Evolutionary conservation across 1,284 basidiomycete genomes (phyloP), one percentile per base, ranked within the genome.

Genomic region (Phenoliferia sp.): DNA sequence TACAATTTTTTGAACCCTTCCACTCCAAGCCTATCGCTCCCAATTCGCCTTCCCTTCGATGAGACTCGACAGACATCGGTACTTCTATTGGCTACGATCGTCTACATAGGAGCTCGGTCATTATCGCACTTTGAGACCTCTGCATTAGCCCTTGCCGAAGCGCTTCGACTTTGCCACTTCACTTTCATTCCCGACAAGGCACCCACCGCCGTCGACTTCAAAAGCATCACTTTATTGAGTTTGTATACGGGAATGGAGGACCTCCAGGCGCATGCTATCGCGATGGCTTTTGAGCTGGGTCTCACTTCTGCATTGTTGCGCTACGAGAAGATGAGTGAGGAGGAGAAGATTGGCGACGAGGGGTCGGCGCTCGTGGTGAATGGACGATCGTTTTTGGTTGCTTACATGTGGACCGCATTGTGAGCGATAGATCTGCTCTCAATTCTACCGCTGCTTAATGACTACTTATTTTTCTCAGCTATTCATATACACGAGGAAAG

Each of bases 101-200:
- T 69, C 50, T 69, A 65, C 10, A 69, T 72, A 57, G 71, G 71
- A 55, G 71, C 71, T 2, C 65, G 68, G 31, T 63, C 68, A n/a
- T 62, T 69, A 19, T 66, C 66, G 1, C 68, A 68, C 22, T 60
- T 66, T 64, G 59, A 62, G 1, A 68, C 68, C 15, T 69, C 67
- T 29, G 60, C 68, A 62, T 54, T 44, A 7, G 48, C 66, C 3
- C 59, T 68, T 15, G 44, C 61, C 50, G 68, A 68, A 44, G 68
- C 71, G 39, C 60, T 70, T 26, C 61, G 64, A 0, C 56, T 69
- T 26, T 66, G 60, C n/a, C 55, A 59, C 29, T 44, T 62, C 22
- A 64, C 64, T 10, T 69, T 69, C 62, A 48, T 68, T 50, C 63
- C 66, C 12, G 39, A 58, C 28, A 34, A 57, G 29, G 52, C 31